Evolutionary conservation across 768 basidiomycete genomes (phyloP), one percentile per base, ranked within the genome.

Genomic region (Steccherinum ochraceum): DNA sequence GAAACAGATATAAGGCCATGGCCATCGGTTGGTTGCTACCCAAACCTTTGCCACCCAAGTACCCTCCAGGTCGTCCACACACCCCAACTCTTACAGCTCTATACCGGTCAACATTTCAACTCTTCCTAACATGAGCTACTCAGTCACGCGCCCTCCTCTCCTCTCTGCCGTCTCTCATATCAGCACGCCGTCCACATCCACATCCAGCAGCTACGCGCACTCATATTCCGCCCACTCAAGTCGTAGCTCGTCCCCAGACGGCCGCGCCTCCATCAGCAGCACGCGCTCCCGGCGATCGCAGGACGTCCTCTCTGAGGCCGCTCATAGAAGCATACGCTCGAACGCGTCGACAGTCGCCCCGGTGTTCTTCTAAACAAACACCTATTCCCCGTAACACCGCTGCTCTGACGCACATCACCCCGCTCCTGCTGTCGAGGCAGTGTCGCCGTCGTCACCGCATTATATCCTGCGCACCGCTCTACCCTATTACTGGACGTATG

Each of bases 301-400:
- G 30, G 30, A 35, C 30, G 30, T 35, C 30, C 30, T 35, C 30
- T 35, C 16, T 16, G 30, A 7, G 16, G 30, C 30, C 24, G 55
- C 58, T 26, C 59, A 61, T 44, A 58, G 46, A 51, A 40, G 35
- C 24, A 63, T 63, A 45, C 49, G 56, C 41, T 39, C 56, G 39
- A 60, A 51, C 52, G 62, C 62, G 12, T 53, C 58, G 27, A 23
- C 52, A 24, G 52, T 52, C 48, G 56, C 48, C 10, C 56, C 62
- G 21, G 62, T 63, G 27, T 63, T 63, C 54, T 61, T 63, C 58
- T 61, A 46, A 52, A 35, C 53, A 39, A 16, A 24, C 12, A 16
- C 13, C 24, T 43, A n/a, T 3, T 24, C 24, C 27, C 26, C n/a
- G 27, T 5, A 25, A 27, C 19, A 13, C 48, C 40, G 13, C 18